Evolutionary conservation across 148 eudicot genomes (phyloP).

Genomic region (Vaccinium darrowii): DNA sequence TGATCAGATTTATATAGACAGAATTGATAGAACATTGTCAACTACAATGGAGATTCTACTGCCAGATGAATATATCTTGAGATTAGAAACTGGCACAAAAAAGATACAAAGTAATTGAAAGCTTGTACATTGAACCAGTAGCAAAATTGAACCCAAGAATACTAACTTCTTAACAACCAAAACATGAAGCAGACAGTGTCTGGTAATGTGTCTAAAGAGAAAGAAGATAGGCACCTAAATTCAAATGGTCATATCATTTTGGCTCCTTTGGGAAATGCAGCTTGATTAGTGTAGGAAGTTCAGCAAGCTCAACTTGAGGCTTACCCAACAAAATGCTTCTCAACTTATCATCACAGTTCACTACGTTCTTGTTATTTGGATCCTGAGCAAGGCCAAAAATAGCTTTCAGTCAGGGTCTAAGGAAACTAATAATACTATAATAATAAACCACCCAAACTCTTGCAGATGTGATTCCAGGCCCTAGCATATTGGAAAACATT

Average conservation of each 20-base stretch:
- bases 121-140: background rate
- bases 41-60: background rate
- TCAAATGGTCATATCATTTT: constrained; percentile 39
- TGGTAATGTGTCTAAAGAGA: background rate
- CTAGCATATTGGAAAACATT: background rate
- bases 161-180: background rate
- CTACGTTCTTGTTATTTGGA: constrained; percentile 64
- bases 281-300: constrained; percentile 85
- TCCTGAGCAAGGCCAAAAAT: constrained; percentile 48
- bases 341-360: constrained; percentile 86
- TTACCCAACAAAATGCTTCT: constrained; percentile 84
- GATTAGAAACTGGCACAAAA: background rate
- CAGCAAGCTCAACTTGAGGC: constrained; percentile 64
- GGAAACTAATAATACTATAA: background rate
- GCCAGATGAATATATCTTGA: background rate
- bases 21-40: background rate
- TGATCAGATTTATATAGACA: background rate
- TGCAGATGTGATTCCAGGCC: background rate
- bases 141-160: background rate
- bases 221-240: constrained; percentile 28
- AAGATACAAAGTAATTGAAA: background rate
- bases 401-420: constrained; percentile 5
- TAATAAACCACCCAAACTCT: background rate
- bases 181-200: constrained; percentile 1
- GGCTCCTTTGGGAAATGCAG: constrained; percentile 79